Evolutionary conservation across 1,139 yeast species (phyloP), one percentile per base, ranked within the genome.

Genomic region (Saccharomyces hybrid): DNA sequence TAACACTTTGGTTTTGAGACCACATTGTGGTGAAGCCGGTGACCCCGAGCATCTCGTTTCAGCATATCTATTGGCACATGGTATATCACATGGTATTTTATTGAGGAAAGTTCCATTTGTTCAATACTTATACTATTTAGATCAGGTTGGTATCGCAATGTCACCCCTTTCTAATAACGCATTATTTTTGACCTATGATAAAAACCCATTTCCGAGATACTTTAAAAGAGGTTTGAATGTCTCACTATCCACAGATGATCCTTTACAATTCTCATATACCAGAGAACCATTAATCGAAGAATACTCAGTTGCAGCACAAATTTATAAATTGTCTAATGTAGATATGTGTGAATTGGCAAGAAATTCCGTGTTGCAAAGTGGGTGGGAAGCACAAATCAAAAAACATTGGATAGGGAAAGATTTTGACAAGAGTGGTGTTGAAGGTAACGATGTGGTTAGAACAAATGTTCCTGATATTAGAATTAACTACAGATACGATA

Each of bases 21-120:
- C 99, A 1, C 99, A 95, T 70, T 88, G 96, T 64, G 99, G 99
- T 60, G 99, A 95, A 72, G 99, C 99, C 5, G 99, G 99, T 53
- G 98, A 95, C 65, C 97, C 99, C 1, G 98, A 91, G 65, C 99
- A 95, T 73, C 78, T 95, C 68, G 89, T 91, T 48, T 80, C 93
- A 54, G 95, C 99, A 0, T 95, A 87, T 66, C 73, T 95, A 65
- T 83, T 95, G 0, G 84, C 97, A 0, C 95, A 93, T 66, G 88
- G 95, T 53, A 95, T 93, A 58, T 88, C 96, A 48, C 99, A 95
- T 68, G 99, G 99, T 56, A 95, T 95, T 57, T 72, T 91, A 57
- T 76, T 95, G 64, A 82, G 99, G 71, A 95, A 95, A 71, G 81
- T 93, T 50, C 99, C 99, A 46, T 90, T 88, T 69, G 84, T 95